Evolutionary conservation across 2,329 filamentous ascomycete genomes (phyloP).

Genomic region (Cladosporium sp.): DNA sequence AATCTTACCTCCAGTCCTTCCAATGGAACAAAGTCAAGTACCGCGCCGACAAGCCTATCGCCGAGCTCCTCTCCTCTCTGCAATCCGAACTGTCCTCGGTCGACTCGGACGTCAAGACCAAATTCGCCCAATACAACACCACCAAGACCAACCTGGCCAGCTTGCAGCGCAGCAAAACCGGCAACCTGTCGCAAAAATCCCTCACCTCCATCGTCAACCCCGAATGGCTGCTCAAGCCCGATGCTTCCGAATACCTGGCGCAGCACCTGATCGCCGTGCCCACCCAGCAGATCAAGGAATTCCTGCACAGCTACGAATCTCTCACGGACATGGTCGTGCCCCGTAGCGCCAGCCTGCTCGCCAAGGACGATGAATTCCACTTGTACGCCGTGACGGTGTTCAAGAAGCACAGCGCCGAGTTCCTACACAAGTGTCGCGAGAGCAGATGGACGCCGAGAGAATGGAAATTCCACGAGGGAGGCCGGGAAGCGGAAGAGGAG

Average conservation of each 20-base stretch:
- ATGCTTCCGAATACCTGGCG: conserved; percentile 87
- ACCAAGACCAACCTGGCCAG: conserved; percentile 72
- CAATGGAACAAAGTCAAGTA: conserved; percentile 98
- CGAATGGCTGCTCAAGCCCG: conserved; percentile 64
- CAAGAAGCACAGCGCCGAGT: conserved; percentile 84
- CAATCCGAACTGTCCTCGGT: conserved; percentile 91
- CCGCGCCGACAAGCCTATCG: conserved; percentile 81
- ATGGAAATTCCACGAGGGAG: conserved; percentile 87
- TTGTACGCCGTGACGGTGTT: conserved; percentile 88
- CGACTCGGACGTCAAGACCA: conserved; percentile 92
- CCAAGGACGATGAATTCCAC: conserved; percentile 82
- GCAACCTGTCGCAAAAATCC: conserved; percentile 91
- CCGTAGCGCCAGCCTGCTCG: conserved; percentile 73
- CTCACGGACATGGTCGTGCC: conserved; percentile 89
- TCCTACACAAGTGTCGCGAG: conserved; percentile 86
- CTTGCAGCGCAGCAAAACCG: conserved; percentile 82
- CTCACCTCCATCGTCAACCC: conserved; percentile 85
- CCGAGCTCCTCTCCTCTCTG: conserved; percentile 78
- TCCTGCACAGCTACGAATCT: conserved; percentile 83
- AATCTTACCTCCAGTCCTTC: conserved; percentile 85
- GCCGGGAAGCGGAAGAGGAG: conserved; percentile 79
- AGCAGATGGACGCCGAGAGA: conserved; percentile 92
- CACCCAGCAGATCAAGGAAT: conserved; percentile 74
- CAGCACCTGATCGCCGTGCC: conserved; percentile 92
- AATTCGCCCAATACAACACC: conserved; percentile 90